Evolutionary conservation across 192 early-diverging fungal species (phyloP), one percentile per base, ranked within the genome.

Genomic region (Coemansia sp.): DNA sequence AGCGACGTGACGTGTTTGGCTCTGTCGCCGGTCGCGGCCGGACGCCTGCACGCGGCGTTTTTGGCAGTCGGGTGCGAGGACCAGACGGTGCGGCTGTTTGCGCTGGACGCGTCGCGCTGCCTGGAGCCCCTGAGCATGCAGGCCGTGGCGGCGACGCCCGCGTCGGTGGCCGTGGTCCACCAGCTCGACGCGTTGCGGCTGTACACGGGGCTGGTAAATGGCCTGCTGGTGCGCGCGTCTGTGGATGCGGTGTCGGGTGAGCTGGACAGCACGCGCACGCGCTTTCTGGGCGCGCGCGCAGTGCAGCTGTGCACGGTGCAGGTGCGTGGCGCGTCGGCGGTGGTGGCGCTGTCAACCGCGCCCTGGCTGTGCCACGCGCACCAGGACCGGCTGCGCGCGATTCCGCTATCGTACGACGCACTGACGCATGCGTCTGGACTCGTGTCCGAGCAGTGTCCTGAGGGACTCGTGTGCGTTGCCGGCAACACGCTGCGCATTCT

Each of bases 11-110:
- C 86, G 4, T 83, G 87, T 35, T 51, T 98, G 32, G 85, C 89
- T 14, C 72, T 99, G 56, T 84, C 90, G 5, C 82, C 84, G 4
- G 83, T 96, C 26, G 87, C 91, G 8, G 78, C 79, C 25, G 91
- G 91, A 26, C 81, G 91, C 8, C 81, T 80, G 34, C 63, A 87
- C 14, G 80, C 85, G 28, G 79, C 81, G 22, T 95, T 93, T 59
- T 78, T 91, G 74, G 91, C 97, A 1, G 91, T 91, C 8, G 97
- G 93, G 19, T 95, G 91, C 64, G 86, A 79, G 43, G 97, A 99
- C 64, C 79, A 82, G 53, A 95, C 97, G 1, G 93, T 99, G 8
- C 81, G 97, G 25, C 80, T 98, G 26, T 67, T 95, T 31, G 85
- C 88, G 11, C 75, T 95, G 49, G 93, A 93, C 39, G 84, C 90